phyloP scores from a whole-genome alignment of 352 stramenopile species.

The Pythium sukuiense region DNA sequence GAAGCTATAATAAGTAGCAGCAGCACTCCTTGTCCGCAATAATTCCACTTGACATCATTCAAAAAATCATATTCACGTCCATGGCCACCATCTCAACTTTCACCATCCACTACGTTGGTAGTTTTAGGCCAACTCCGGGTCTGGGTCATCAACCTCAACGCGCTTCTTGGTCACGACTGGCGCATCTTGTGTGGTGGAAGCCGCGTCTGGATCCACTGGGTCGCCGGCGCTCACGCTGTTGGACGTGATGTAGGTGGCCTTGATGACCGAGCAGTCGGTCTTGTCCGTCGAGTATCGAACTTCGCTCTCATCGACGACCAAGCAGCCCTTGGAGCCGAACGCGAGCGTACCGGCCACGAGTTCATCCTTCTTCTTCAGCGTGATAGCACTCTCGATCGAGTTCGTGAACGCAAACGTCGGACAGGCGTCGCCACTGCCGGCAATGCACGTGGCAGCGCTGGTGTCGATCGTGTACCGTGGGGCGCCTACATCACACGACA shows the following conservation, averaged over 20 bases:
- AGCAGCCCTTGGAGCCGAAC: constrained; percentile 20
- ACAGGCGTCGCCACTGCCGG: constrained; percentile 8
- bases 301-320: constrained; percentile 9
- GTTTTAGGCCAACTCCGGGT: constrained; percentile 3
- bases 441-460: constrained; percentile 8
- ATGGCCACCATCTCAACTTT: neutral
- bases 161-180: neutral
- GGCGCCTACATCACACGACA: constrained; percentile 1
- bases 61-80: neutral
- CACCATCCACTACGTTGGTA: neutral
- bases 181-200: neutral
- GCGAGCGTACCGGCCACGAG: constrained; percentile 15
- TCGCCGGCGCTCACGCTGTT: constrained; percentile 8
- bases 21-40: too few relatives aligned
- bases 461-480: constrained; percentile 14
- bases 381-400: constrained; percentile 2
- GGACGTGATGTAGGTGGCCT: constrained; percentile 15
- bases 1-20: too few relatives aligned
- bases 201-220: constrained; percentile 18
- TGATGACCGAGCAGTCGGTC: constrained; percentile 12
- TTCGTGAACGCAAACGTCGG: constrained; percentile 19
- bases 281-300: constrained; percentile 17
- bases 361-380: constrained; percentile 15
- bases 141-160: constrained; percentile 18
- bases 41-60: neutral